These are phyloP conservation scores for Kitagawia praeruptora DNA, from an alignment of 129 eudicot species.

Conservation along the genomic window DNA sequence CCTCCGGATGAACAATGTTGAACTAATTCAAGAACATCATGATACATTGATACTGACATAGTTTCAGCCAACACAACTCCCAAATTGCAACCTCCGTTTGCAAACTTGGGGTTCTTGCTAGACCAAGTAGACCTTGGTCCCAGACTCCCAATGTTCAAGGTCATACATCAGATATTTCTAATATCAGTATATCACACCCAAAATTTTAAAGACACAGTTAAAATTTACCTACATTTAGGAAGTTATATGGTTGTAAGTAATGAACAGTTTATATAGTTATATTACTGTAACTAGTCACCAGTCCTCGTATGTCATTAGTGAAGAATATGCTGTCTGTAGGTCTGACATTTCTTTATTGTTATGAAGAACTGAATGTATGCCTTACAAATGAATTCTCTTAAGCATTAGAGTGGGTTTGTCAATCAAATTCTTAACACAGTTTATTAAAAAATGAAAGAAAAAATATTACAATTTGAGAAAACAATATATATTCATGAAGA, in stretches of 20 bases:
- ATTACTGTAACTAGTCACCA: background rate
- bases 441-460: too few species aligned
- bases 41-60: slow-evolving; percentile 32
- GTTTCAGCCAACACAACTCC: slow-evolving; percentile 50
- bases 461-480: too few species aligned
- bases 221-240: background rate
- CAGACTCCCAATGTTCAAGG: slow-evolving; percentile 21
- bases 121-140: slow-evolving; percentile 31
- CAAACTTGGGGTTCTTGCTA: slow-evolving; percentile 31
- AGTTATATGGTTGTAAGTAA: background rate
- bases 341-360: background rate
- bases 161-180: slow-evolving; percentile 24
- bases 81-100: background rate
- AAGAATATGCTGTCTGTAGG: background rate
- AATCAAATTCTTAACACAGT: background rate
- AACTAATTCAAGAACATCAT: slow-evolving; percentile 34
- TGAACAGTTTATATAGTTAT: background rate
- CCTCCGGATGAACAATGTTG: slow-evolving; percentile 24
- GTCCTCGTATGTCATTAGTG: background rate
- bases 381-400: background rate
- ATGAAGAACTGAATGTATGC: background rate
- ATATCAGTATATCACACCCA: background rate
- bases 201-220: background rate
- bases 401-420: background rate
- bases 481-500: background rate